Evolutionary conservation across 1,284 basidiomycete genomes (phyloP).

Genomic region (Prillingera fragicola): DNA sequence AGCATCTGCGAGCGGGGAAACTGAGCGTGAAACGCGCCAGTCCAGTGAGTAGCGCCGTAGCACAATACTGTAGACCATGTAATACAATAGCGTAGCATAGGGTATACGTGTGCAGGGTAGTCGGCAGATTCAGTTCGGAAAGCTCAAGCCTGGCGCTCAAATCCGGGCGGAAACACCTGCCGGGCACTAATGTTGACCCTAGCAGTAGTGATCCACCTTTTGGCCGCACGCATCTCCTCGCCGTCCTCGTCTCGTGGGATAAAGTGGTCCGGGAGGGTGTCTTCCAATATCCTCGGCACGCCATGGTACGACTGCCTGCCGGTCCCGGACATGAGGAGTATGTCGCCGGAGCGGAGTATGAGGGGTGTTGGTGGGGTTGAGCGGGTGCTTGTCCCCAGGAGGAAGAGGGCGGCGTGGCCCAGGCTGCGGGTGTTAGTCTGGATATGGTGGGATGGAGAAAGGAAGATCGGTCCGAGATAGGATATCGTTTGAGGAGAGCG

Average conservation of each 20-base stretch:
- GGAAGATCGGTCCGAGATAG: too few species aligned
- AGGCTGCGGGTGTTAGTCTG: conserved; percentile 63
- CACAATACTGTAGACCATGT: too few species aligned
- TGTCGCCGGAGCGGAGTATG: conserved; percentile 77
- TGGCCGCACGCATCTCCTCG: conserved; percentile 51
- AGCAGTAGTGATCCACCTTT: conserved; percentile 50
- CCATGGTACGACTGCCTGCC: conserved; percentile 83
- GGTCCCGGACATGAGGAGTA: conserved; percentile 81
- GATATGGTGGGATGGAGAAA: too few species aligned
- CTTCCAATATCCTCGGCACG: conserved; percentile 78
- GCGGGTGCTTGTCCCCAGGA: conserved; percentile 75
- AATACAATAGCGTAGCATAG: too few species aligned
- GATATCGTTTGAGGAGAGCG: too few species aligned
- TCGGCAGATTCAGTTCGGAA: too few species aligned
- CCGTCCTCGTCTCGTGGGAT: conserved; percentile 28
- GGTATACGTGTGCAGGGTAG: too few species aligned
- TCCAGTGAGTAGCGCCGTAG: too few species aligned
- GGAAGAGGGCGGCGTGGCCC: conserved; percentile 77
- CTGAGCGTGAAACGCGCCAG: too few species aligned
- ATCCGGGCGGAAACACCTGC: conserved; percentile 57
- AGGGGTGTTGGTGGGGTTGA: conserved; percentile 70
- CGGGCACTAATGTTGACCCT: conserved; percentile 81
- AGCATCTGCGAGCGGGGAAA: too few species aligned
- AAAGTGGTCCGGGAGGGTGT: conserved; percentile 65
- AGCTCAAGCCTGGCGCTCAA: background rate